Evolutionary conservation across 257 asterid genomes (phyloP).

Genomic region (Solanum gandarillasii): DNA sequence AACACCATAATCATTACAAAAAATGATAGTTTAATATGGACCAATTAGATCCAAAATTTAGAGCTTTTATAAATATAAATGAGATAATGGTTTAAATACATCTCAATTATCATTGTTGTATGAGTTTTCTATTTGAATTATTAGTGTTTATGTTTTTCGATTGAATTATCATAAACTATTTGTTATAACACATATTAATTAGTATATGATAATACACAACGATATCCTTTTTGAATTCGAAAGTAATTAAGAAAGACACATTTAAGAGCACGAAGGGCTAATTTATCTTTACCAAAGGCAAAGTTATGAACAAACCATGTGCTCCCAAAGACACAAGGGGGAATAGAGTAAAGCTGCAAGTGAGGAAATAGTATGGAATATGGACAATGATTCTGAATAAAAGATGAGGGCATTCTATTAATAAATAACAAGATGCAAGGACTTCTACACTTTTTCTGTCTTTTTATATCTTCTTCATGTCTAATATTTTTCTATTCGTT

Average conservation of each 20-base stretch:
- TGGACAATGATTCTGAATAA: rapidly evolving
- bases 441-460: not conserved
- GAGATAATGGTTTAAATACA: not conserved
- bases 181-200: no score
- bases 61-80: not conserved
- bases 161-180: no score
- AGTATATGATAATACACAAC: not conserved
- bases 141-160: no score
- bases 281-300: no score
- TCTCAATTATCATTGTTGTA: no score
- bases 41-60: not conserved
- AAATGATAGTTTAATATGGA: not conserved
- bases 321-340: not conserved
- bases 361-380: not conserved
- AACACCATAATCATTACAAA: no score
- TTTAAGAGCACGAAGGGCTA: rapidly evolving
- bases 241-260: not conserved
- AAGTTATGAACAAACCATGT: not conserved
- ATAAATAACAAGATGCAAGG: no score
- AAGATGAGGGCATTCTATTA: no score
- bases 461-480: not conserved
- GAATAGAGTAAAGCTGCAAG: not conserved
- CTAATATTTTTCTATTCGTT: no score
- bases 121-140: no score
- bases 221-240: no score